Evolutionary conservation across 73 alveolate species (phyloP).

Genomic region (Diophrys sp.): DNA sequence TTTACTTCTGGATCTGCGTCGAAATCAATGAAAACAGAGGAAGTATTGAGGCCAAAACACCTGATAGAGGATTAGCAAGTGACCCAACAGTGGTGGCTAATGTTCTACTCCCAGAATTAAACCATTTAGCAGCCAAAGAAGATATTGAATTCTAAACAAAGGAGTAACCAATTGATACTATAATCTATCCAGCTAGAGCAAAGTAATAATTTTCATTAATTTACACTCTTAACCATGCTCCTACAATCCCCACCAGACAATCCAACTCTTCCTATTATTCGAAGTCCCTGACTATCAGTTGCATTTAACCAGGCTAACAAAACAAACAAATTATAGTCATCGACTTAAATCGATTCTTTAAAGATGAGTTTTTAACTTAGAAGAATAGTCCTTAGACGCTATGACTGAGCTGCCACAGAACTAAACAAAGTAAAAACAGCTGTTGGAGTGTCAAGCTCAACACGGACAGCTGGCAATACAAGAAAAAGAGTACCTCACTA

Average conservation of each 20-base stretch:
- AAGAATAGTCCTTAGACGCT: too few species aligned
- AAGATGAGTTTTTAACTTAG: too few species aligned
- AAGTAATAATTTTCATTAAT: background rate
- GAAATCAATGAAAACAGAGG: constrained; percentile 4
- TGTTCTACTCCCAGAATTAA: background rate
- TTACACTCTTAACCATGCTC: constrained; percentile 18
- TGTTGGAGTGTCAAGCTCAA: too few species aligned
- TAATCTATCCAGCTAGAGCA: constrained; percentile 5
- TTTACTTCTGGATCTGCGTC: background rate
- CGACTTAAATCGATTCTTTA: too few species aligned
- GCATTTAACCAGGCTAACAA: too few species aligned
- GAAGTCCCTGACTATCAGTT: too few species aligned
- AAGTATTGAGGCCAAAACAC: constrained; percentile 6
- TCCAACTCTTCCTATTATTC: too few species aligned
- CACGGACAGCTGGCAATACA: too few species aligned
- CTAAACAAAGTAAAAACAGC: too few species aligned
- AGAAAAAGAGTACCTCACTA: too few species aligned
- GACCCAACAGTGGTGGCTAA: constrained; percentile 23
- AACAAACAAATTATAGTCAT: too few species aligned
- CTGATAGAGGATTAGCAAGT: constrained; percentile 14
- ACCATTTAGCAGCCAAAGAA: constrained; percentile 14
- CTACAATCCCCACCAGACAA: background rate
- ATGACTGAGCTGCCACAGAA: too few species aligned
- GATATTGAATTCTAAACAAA: constrained; percentile 10
- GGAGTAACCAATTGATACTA: constrained; percentile 12